Percentiles rank a stretch among this genome's conserved stretches.
These are phyloP conservation scores for Elaphomyces granulatus DNA, from an alignment of 495 filamentous ascomycete genomes.

Conservation along the genomic window DNA sequence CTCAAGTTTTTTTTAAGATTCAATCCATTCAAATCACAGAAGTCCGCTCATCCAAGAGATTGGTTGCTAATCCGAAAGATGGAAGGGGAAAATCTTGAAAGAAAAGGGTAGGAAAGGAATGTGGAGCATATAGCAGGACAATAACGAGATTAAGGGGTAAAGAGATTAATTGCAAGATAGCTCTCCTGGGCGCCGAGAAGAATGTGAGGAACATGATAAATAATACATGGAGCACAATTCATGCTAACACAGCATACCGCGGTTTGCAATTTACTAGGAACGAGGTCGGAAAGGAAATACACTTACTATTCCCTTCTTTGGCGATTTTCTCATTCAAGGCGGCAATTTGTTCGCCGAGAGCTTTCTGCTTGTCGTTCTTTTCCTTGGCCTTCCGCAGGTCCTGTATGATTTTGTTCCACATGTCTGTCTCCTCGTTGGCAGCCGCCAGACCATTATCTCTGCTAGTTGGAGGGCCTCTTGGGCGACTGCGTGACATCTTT, in stretches of 20 bases:
- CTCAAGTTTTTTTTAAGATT: too few relatives aligned
- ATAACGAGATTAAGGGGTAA: too few relatives aligned
- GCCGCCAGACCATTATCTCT: conserved; percentile 34
- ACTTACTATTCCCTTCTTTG: conserved; percentile 32
- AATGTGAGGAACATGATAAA: neutral
- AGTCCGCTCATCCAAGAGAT: too few relatives aligned
- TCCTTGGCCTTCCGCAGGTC: conserved; percentile 46
- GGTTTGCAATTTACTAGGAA: too few relatives aligned
- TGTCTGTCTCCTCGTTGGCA: conserved; percentile 47
- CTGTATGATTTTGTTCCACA: conserved; percentile 48
- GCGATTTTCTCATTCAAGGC: conserved; percentile 36
- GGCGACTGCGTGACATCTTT: conserved; percentile 36
- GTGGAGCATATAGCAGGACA: too few relatives aligned
- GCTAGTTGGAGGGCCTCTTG: conserved; percentile 24
- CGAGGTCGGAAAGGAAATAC: conserved; percentile 5
- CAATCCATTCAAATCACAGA: too few relatives aligned
- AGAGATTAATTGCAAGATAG: neutral
- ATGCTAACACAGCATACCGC: too few relatives aligned
- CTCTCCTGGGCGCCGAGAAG: neutral
- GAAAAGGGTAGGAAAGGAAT: too few relatives aligned
- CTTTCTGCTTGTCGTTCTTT: conserved; percentile 41
- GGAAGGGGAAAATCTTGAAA: too few relatives aligned
- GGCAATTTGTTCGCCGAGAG: conserved; percentile 37
- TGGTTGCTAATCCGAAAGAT: too few relatives aligned
- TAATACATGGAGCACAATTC: too few relatives aligned